phyloP scores from a whole-genome alignment of 106 monocot genomes.

The Vanilla planifolia region DNA sequence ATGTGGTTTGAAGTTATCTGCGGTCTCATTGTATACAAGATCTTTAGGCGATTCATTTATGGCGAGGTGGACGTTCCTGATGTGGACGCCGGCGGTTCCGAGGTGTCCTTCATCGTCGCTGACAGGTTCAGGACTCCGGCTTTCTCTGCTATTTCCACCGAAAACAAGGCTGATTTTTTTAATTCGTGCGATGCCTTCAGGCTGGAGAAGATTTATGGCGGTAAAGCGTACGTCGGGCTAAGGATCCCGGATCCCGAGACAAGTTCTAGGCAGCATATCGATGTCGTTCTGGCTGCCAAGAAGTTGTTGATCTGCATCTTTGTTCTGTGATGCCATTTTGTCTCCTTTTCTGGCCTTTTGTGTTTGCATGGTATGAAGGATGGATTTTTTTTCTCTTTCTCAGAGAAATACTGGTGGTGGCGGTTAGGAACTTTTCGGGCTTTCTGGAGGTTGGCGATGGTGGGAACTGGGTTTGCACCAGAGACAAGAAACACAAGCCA shows the following conservation, averaged over 20 bases:
- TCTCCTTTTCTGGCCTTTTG: neutral
- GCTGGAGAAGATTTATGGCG: slow-evolving; percentile 73
- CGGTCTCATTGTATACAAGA: slow-evolving; percentile 59
- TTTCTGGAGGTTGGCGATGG: slow-evolving; percentile 49
- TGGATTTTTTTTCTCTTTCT: neutral
- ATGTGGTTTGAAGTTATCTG: slow-evolving; percentile 87
- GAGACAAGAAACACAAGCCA: slow-evolving; percentile 33
- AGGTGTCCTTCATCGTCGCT: slow-evolving; percentile 57
- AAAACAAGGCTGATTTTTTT: neutral
- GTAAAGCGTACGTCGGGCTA: slow-evolving; percentile 79
- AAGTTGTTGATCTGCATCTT: slow-evolving; percentile 22
- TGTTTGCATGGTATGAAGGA: neutral
- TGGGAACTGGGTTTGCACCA: slow-evolving; percentile 61
- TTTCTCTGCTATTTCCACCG: neutral
- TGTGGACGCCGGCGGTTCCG: slow-evolving; percentile 44
- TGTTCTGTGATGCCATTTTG: neutral
- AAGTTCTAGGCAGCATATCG: slow-evolving; percentile 53
- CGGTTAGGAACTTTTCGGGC: slow-evolving; percentile 59
- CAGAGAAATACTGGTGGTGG: slow-evolving; percentile 80
- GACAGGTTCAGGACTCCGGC: slow-evolving; percentile 35
- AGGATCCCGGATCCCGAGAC: slow-evolving; percentile 85
- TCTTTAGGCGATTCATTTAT: slow-evolving; percentile 34
- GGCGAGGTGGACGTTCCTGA: slow-evolving; percentile 32
- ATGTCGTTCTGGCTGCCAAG: slow-evolving; percentile 67
- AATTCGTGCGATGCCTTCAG: slow-evolving; percentile 15